Evolutionary conservation across 2,329 filamentous ascomycete species (phyloP), one percentile per base, ranked within the genome.

Genomic region (Scedosporium aurantiacum): DNA sequence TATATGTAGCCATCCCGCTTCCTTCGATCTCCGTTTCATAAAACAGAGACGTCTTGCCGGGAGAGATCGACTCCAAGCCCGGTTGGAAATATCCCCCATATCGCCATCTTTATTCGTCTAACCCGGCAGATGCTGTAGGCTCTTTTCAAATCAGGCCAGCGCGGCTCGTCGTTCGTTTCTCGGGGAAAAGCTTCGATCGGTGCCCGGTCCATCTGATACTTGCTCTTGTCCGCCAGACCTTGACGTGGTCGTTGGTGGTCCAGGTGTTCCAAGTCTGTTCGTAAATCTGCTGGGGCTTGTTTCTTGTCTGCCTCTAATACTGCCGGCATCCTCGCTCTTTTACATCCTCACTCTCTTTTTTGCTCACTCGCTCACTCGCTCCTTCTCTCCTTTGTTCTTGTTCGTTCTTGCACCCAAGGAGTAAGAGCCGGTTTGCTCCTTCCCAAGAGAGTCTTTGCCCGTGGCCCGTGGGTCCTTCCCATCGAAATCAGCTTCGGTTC

Each of bases 81-180:
- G 23, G 50, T 27, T 54, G 50, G 50, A 54, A 54, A 54, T 23
- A 23, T 23, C 23, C 18, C 50, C 23, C 50, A 25, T 27, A 54
- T 54, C 50, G 50, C 50, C 50, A 27, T 27, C 50, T 3, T 21
- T 54, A 54, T 52, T 23, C 50, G 50, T 23, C 12, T 23, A 25
- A 27, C 50, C 18, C 50, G 50, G 50, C 50, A 54, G 50, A 54
- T 54, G 50, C 50, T 54, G 50, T 54, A 54, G 50, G 50, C 50
- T 54, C 50, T 54, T 54, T 54, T 54, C 50, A 23, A 54, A 54
- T 54, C 50, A 54, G 50, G 50, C 50, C 50, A 54, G 50, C 50
- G 5, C 50, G 50, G 50, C 50, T 54, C 50, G 23, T 27, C 12
- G 18, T 14, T 54, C 23, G 18, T 23, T 54, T 27, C 21, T 54